phyloP scores from a whole-genome alignment of 2,329 filamentous ascomycete species.

The Reticulascus tulasneorum region DNA sequence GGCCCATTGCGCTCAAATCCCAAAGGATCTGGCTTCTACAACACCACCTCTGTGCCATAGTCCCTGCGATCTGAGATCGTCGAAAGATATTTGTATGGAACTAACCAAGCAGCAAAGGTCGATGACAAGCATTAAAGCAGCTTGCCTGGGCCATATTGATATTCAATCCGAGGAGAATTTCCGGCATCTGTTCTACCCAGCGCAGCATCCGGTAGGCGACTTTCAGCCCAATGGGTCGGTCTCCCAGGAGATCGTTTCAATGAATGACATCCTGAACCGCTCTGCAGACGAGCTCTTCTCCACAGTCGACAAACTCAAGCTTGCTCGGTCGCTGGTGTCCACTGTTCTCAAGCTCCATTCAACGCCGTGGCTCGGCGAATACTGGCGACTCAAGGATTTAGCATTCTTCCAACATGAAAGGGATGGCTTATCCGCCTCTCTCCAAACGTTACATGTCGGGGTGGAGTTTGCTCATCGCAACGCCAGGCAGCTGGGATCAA shows the following conservation, averaged over 20 bases:
- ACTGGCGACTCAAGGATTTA: conserved; percentile 5
- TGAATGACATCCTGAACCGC: conserved; percentile 1
- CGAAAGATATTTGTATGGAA: conserved; percentile 5
- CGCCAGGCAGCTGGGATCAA: background rate
- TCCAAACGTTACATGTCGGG: conserved; percentile 3
- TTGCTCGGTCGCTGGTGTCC: conserved; percentile 1
- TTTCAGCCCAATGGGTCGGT: background rate
- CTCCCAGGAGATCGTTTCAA: background rate
- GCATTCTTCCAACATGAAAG: conserved; percentile 3
- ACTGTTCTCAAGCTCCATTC: conserved; percentile 8
- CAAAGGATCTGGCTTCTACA: background rate
- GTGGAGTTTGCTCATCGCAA: background rate
- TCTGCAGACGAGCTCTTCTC: background rate
- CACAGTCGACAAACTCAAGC: background rate
- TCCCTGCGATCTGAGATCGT: conserved; percentile 1
- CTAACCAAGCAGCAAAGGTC: background rate
- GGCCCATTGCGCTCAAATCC: background rate
- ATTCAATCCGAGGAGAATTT: background rate
- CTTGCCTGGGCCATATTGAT: conserved; percentile 6
- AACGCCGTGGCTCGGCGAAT: conserved; percentile 4
- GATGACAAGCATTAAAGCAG: background rate
- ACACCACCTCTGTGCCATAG: background rate
- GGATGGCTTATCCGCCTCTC: background rate
- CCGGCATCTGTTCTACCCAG: conserved; percentile 6
- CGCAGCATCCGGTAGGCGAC: background rate